Base-by-base conservation (phyloP, 768 basidiomycete genomes). In the Naganishia onofrii region DNA sequence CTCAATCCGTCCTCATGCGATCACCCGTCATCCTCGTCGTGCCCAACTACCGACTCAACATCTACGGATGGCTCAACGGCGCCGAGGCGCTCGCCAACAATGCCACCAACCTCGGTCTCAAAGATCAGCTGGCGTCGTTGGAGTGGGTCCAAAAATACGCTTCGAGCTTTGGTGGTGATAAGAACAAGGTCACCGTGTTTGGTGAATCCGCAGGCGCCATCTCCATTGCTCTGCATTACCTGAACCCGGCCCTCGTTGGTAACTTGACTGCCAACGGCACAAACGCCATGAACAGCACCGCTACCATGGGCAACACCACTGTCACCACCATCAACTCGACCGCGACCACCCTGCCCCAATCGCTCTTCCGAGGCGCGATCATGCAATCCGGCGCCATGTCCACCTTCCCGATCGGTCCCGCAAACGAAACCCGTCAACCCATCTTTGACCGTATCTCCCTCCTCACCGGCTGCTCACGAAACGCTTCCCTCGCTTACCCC, bases 111-210 rank as follows among this genome's bases (percentile, higher is more conserved):
- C 83, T 84, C 1, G 88, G 88, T 17, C 79, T 89, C 19, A 81
- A 81, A 38, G 89, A 90, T 76, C 88, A 89, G 77, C 81, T 83
- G 0, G 81, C 83, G 36, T 87, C 88, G 0, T 78, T 91, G 0
- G 73, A 81, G 19, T 90, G 88, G 77, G 80, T 90, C 0, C 85
- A 88, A 71, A 81, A 87, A n/a, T 88, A 90, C 73, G 86, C 89
- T 21, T 84, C 81, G 3, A 83, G 84, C 2, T 90, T 90, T 74
- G 88, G 88, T 15, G 88, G 88, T 0, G 85, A 88, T 77, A 85
- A 85, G 17, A 72, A 79, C 15, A 88, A 84, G 82, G 85, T 87
- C 2, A 86, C 85, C 1, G 76, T 85, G 31, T 84, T 84, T 64
- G 87, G 87, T n/a, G 83, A 87, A 71, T 84, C 84, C 51, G 87